A percentile compares a stretch with the other conserved stretches of the same genome.
phyloP scores from a whole-genome alignment of 257 asterid species.

The Solanum chilense region DNA sequence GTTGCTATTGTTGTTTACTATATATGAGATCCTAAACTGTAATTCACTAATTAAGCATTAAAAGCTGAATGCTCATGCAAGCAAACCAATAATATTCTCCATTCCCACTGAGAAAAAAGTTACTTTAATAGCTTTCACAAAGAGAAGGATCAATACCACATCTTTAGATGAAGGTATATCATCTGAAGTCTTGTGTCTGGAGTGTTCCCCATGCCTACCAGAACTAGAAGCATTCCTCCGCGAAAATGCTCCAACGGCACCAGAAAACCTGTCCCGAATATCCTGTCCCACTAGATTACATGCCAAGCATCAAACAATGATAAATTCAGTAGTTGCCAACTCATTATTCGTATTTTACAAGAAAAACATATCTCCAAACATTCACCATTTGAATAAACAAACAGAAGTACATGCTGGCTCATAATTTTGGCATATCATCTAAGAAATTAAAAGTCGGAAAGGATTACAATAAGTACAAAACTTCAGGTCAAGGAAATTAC shows the following conservation, averaged over 20 bases:
- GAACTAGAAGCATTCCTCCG: conserved; percentile 51
- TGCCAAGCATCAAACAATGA: neutral
- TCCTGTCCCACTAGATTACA: conserved; percentile 53
- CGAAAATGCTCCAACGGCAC: conserved; percentile 82
- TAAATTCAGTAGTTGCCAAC: neutral
- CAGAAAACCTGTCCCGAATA: conserved; percentile 65
- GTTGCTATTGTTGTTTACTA: neutral
- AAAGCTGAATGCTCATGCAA: neutral
- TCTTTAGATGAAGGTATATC: conserved; percentile 85
- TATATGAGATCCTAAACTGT: neutral
- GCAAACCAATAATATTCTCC: neutral
- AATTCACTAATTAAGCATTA: neutral
- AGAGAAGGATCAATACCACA: conserved; percentile 48
- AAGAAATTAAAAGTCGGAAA: neutral
- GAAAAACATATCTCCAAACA: neutral
- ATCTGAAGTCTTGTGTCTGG: conserved; percentile 54
- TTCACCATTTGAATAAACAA: neutral
- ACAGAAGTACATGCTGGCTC: neutral
- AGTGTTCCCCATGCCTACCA: conserved; percentile 65
- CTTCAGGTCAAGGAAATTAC: conserved; percentile 20
- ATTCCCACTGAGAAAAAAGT: neutral
- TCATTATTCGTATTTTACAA: neutral
- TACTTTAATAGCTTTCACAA: neutral
- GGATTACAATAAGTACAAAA: neutral
- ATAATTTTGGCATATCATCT: neutral